Evolutionary conservation across 345 rosid genomes (phyloP), one percentile per base, ranked within the genome.

Genomic region (Raphanus sativus): DNA sequence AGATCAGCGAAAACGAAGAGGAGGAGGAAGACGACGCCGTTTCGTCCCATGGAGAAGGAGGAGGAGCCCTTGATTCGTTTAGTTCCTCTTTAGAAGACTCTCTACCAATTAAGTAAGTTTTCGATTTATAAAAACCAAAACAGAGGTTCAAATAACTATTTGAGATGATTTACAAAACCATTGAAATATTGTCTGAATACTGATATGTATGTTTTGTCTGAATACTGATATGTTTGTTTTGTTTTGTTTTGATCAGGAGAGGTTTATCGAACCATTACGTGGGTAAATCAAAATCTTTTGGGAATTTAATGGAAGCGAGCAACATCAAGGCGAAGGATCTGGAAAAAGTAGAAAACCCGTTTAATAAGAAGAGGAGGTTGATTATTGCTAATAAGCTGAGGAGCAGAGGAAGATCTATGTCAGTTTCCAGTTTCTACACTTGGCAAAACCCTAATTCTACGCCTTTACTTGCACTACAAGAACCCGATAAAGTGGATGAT

Each of bases 241-340:
- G 11, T 48, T n/a, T 52, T 36, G 17, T 29, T 55, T 38, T 54
- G 28, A 25, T 70, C 84, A 93, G 98, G 86, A 86, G 92, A 74
- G 97, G 98, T 24, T 79, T 93, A 56, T 93, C 98, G 15, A 90
- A 84, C 80, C 92, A 93, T 75, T 91, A 83, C 66, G 42, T 84
- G 0, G 97, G 98, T 12, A 93, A 89, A 83, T 93, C 98, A 12
- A 93, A 91, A 75, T 93, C 98, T n/a, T 93, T 93, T 71, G 85
- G 82, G n/a, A 89, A 89, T 82, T 75, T 93, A 25, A 42, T 86
- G 42, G 96, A 88, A 52, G 83, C 74, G 10, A 67, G 67, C 80
- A 33, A 70, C 15, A 81, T 62, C 58, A 71, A 70, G 6, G 89
- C 83, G 15, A 88, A 87, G 69, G 92, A 93, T 62, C 69, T 93